These are phyloP conservation scores for Aspergillus viridinutans DNA, from an alignment of 2,329 filamentous ascomycete genomes.

Conservation along the genomic window DNA sequence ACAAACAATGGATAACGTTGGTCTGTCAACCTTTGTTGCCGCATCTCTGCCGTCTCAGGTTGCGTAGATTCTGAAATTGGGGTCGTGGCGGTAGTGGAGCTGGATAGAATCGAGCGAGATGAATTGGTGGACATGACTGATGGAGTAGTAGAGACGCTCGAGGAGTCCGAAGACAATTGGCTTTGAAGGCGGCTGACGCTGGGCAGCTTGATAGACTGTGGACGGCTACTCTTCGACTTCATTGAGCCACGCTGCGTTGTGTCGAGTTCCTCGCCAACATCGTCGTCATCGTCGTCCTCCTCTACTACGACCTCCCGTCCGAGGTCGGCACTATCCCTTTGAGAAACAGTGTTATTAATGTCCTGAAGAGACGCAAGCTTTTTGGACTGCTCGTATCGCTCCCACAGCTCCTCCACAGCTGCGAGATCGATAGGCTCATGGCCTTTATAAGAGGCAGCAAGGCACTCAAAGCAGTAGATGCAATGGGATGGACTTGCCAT, in stretches of 20 bases:
- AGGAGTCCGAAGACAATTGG: constrained; percentile 35
- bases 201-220: constrained; percentile 26
- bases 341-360: constrained; percentile 15
- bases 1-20: constrained; percentile 76
- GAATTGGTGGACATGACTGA: constrained; percentile 48
- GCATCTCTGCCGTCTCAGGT: constrained; percentile 17
- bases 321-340: constrained; percentile 8
- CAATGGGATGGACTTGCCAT: constrained; percentile 89
- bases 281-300: constrained; percentile 33
- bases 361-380: constrained; percentile 33
- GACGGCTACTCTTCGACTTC: constrained; percentile 10
- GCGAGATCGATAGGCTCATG: constrained; percentile 64
- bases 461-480: constrained; percentile 85
- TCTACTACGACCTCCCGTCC: constrained; percentile 6
- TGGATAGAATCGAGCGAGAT: constrained; percentile 42
- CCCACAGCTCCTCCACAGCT: constrained; percentile 67
- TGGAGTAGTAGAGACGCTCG: constrained; percentile 37
- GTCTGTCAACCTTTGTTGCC: constrained; percentile 31
- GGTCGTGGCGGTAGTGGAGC: constrained; percentile 40
- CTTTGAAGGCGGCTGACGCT: constrained; percentile 32
- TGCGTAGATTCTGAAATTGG: constrained; percentile 41
- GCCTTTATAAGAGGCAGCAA: constrained; percentile 69
- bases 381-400: constrained; percentile 45
- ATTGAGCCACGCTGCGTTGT: constrained; percentile 10
- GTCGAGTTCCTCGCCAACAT: constrained; percentile 20